Evolutionary conservation across 192 early-diverging fungal species (phyloP).

Genomic region (Paraglomus occultum): DNA sequence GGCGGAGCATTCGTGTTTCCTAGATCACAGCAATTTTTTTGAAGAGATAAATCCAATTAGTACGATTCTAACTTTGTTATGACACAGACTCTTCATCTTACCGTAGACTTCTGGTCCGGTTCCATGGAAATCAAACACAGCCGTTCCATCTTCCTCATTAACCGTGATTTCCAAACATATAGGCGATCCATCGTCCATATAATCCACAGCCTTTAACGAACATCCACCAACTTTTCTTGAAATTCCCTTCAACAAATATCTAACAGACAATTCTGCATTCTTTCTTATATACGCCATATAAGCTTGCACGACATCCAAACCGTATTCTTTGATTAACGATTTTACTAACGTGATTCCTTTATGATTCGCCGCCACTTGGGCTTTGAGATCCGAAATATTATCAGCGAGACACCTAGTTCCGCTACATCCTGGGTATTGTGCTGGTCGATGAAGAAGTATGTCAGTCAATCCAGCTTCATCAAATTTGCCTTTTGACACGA

Average conservation of each 20-base stretch:
- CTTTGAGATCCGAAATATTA: constrained; percentile 92
- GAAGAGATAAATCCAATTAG: no score
- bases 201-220: constrained; percentile 57
- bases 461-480: constrained; percentile 79
- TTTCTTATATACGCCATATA: constrained; percentile 93
- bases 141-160: constrained; percentile 64
- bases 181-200: constrained; percentile 91
- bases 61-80: no score
- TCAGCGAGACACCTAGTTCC: constrained; percentile 88
- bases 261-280: constrained; percentile 86
- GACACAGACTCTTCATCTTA: constrained; percentile 63
- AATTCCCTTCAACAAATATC: constrained; percentile 68
- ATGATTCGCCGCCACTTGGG: constrained; percentile 97
- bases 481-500: constrained; percentile 81
- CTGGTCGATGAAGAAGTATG: constrained; percentile 78
- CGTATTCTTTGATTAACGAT: constrained; percentile 80
- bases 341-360: constrained; percentile 84
- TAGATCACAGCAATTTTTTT: not conserved
- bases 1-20: constrained; percentile 52
- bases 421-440: constrained; percentile 77
- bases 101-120: constrained; percentile 86
- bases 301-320: constrained; percentile 84
- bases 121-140: constrained; percentile 92
- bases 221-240: constrained; percentile 40
- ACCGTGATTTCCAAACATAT: constrained; percentile 78